Percentiles rank a stretch among this genome's conserved stretches.
phyloP scores from a whole-genome alignment of 2,329 filamentous ascomycete species.

The Ophiocordyceps camponoti-saundersi region DNA sequence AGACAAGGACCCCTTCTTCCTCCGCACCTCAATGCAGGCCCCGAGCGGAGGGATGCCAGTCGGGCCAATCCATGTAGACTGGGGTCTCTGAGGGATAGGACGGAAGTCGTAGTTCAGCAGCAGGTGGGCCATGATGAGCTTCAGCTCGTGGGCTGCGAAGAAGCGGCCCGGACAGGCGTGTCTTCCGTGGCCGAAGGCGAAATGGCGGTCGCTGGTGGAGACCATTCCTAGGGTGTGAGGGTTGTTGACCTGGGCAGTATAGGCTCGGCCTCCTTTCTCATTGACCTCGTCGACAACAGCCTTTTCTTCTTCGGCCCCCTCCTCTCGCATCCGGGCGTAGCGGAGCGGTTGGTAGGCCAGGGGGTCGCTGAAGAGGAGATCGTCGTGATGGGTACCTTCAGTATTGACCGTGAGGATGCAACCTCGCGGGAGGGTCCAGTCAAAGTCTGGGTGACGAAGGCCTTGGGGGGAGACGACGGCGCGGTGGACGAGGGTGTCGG shows the following conservation, averaged over 20 bases:
- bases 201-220: slow-evolving; percentile 30
- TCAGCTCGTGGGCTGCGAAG: slow-evolving; percentile 37
- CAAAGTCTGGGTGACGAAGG: slow-evolving; percentile 17
- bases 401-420: slow-evolving; percentile 24
- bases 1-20: not conserved
- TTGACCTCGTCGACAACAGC: too few relatives aligned
- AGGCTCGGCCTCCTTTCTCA: too few relatives aligned
- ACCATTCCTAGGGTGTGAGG: slow-evolving; percentile 26
- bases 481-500: slow-evolving; percentile 25
- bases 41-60: slow-evolving; percentile 16
- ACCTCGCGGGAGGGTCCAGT: slow-evolving; percentile 21
- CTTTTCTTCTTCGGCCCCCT: slow-evolving; percentile 9
- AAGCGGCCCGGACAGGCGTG: slow-evolving; percentile 35
- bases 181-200: slow-evolving; percentile 39
- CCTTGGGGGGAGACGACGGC: slow-evolving; percentile 27
- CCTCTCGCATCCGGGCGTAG: slow-evolving; percentile 25
- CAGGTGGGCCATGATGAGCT: slow-evolving; percentile 33
- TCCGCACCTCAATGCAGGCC: slow-evolving; percentile 11
- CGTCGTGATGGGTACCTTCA: slow-evolving; percentile 27
- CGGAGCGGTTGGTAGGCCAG: slow-evolving; percentile 30
- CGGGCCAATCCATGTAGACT: slow-evolving; percentile 25
- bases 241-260: slow-evolving; percentile 12
- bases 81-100: slow-evolving; percentile 19
- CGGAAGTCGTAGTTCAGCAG: slow-evolving; percentile 35
- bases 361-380: slow-evolving; percentile 23